These are phyloP conservation scores for Picochlorum sp. DNA, from an alignment of 139 green algal species.

Conservation along the genomic window DNA sequence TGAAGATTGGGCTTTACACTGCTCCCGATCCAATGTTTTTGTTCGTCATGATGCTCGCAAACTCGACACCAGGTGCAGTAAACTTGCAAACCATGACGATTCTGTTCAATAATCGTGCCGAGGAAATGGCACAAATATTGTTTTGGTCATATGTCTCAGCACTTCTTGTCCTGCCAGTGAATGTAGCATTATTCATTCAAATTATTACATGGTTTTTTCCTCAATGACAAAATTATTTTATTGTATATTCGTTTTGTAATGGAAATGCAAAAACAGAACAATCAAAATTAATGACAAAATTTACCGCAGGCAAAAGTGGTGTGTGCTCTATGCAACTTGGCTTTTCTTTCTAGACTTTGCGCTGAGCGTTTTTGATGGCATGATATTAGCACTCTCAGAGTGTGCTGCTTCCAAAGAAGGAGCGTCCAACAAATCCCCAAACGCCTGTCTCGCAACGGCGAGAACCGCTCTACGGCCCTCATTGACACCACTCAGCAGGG, in stretches of 20 bases:
- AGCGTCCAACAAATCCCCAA: constrained; percentile 13
- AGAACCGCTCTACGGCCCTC: constrained; percentile 38
- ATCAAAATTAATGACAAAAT: background rate
- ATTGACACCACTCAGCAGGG: constrained; percentile 36
- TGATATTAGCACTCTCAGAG: background rate
- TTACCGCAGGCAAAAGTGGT: too few species aligned
- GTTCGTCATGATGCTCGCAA: constrained; percentile 43
- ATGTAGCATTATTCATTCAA: constrained; percentile 38
- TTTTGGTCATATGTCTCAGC: constrained; percentile 54
- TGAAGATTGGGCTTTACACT: constrained; percentile 23
- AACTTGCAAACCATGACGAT: constrained; percentile 49
- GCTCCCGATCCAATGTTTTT: constrained; percentile 52
- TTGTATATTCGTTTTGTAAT: too few species aligned
- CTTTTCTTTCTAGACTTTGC: too few species aligned
- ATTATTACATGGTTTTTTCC: constrained; percentile 18
- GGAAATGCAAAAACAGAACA: background rate
- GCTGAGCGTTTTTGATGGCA: background rate
- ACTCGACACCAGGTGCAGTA: constrained; percentile 53
- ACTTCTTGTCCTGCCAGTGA: constrained; percentile 43
- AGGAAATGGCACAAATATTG: constrained; percentile 47
- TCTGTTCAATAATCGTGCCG: constrained; percentile 29
- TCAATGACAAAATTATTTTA: too few species aligned
- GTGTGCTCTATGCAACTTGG: too few species aligned
- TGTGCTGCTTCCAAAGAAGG: too few species aligned
- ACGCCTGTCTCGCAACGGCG: constrained; percentile 8